A percentile compares a stretch with the other conserved stretches of the same genome.
phyloP scores from a whole-genome alignment of 1,139 yeast genomes.

The Hansenula lynferdii region DNA sequence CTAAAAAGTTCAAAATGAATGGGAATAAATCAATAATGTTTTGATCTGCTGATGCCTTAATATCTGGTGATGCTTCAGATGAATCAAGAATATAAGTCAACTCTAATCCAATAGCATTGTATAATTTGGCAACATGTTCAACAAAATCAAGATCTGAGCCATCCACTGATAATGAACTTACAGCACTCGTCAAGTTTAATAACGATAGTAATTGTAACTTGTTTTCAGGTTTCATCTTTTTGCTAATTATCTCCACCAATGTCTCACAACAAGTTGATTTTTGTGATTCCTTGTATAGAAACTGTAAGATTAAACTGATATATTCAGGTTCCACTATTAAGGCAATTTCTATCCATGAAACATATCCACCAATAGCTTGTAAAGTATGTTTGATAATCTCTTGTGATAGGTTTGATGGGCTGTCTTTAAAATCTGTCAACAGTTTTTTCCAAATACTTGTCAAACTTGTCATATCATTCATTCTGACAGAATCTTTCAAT shows the following conservation, averaged over 20 bases:
- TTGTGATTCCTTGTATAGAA: slow-evolving; percentile 44
- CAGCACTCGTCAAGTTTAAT: slow-evolving; percentile 57
- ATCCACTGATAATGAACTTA: slow-evolving; percentile 33
- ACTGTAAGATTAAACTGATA: slow-evolving; percentile 57
- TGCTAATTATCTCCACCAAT: slow-evolving; percentile 74
- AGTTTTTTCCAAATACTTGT: slow-evolving; percentile 67
- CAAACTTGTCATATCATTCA: slow-evolving; percentile 65
- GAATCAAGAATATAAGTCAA: slow-evolving; percentile 61
- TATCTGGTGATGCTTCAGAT: slow-evolving; percentile 24
- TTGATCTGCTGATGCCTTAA: slow-evolving; percentile 38
- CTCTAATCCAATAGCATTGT: slow-evolving; percentile 74
- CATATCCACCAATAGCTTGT: slow-evolving; percentile 75
- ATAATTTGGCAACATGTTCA: slow-evolving; percentile 71
- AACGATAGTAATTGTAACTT: slow-evolving; percentile 73
- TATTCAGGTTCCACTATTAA: slow-evolving; percentile 68
- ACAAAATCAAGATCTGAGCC: slow-evolving; percentile 57
- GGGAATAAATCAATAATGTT: slow-evolving; percentile 68
- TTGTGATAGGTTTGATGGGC: slow-evolving; percentile 24
- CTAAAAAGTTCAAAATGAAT: slow-evolving; percentile 60
- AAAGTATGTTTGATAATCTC: slow-evolving; percentile 59
- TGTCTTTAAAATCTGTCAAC: slow-evolving; percentile 30
- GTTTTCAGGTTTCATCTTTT: slow-evolving; percentile 88
- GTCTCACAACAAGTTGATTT: slow-evolving; percentile 68
- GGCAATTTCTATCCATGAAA: slow-evolving; percentile 92
- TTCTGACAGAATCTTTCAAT: slow-evolving; percentile 79